These are phyloP conservation scores for Penicillium salamii DNA, from an alignment of 495 filamentous ascomycete species.

Conservation along the genomic window DNA sequence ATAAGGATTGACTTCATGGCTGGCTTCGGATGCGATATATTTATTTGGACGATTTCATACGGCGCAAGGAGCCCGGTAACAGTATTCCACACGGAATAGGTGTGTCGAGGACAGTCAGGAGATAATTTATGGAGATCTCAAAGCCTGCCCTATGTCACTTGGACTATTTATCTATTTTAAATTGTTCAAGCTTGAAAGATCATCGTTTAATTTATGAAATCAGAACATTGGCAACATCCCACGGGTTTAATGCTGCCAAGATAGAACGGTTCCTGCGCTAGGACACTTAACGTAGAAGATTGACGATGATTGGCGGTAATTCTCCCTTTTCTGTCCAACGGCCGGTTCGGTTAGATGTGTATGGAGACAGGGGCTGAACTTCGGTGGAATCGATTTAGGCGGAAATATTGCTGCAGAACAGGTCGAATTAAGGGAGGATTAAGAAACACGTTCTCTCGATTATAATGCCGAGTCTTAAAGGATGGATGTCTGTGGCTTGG, in stretches of 20 bases:
- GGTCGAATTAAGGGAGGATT: too few species aligned
- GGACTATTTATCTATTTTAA: too few species aligned
- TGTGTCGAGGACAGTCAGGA: neutral
- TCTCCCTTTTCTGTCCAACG: neutral
- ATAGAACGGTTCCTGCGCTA: neutral
- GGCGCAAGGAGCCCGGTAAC: too few species aligned
- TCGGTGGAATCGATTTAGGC: neutral
- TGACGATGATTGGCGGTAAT: slow-evolving; percentile 1
- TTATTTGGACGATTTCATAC: neutral
- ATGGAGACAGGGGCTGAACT: neutral
- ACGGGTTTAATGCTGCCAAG: neutral
- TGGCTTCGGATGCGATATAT: neutral
- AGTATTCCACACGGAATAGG: too few species aligned
- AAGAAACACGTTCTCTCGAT: too few species aligned
- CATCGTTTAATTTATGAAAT: too few species aligned
- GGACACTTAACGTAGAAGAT: neutral
- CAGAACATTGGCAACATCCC: too few species aligned
- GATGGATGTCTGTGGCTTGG: too few species aligned
- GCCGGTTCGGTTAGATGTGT: neutral
- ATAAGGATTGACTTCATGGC: slow-evolving; percentile 6
- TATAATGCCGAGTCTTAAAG: too few species aligned
- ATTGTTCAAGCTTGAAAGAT: too few species aligned
- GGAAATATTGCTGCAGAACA: too few species aligned
- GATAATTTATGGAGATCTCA: neutral
- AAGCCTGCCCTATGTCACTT: too few species aligned